phyloP scores from a whole-genome alignment of 345 rosid species.

The Populus simonii region DNA sequence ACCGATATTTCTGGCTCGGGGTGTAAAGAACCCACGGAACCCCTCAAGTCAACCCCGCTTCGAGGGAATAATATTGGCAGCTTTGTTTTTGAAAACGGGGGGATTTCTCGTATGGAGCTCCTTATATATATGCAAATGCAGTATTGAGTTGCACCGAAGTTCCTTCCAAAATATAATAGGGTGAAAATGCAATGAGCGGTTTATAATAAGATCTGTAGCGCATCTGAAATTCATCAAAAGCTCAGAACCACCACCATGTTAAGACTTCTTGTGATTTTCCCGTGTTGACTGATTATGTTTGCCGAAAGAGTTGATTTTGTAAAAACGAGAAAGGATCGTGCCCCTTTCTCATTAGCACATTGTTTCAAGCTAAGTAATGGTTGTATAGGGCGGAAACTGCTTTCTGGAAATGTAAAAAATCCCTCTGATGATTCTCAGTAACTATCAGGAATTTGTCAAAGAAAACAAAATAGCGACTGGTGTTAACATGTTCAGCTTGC shows the following conservation, averaged over 20 bases:
- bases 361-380: background rate
- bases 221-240: background rate
- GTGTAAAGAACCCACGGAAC: background rate
- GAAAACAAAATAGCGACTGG: background rate
- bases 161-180: background rate
- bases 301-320: too few species aligned
- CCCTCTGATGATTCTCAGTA: conserved; percentile 1
- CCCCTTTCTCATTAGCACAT: background rate
- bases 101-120: background rate
- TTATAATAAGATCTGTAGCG: background rate
- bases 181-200: background rate
- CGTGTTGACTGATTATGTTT: too few species aligned
- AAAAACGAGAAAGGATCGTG: too few species aligned
- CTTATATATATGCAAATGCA: background rate
- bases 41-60: background rate
- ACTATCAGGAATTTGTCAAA: background rate
- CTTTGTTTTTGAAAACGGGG: background rate
- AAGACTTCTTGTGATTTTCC: too few species aligned
- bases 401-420: background rate
- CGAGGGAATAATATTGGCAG: background rate
- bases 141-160: background rate
- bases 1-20: background rate
- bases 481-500: background rate
- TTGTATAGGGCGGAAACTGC: background rate
- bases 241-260: too few species aligned